phyloP scores from a whole-genome alignment of 441 rosid genomes.

The Bocquillonia castaneifolia region DNA sequence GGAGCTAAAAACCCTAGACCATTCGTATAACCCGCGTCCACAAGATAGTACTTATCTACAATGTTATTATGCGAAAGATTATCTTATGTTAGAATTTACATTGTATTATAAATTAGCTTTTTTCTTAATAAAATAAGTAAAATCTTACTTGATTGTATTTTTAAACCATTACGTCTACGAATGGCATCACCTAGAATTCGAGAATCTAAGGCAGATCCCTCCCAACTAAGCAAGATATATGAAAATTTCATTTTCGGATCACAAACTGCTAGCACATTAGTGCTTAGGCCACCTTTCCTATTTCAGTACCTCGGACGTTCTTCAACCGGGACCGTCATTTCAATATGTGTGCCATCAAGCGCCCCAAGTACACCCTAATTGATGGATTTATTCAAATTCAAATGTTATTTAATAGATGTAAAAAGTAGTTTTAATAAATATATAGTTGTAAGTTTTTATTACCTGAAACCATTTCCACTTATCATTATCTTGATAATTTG shows the following conservation, averaged over 20 bases:
- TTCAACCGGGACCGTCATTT: not conserved
- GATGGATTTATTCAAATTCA: not conserved
- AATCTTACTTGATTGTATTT: not conserved
- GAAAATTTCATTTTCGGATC: not conserved
- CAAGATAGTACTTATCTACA: not conserved
- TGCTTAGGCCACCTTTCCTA: not conserved
- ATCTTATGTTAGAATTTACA: not conserved
- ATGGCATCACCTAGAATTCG: not conserved
- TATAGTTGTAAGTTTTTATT: not conserved
- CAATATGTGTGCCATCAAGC: not conserved
- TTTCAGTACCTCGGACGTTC: not conserved
- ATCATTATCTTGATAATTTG: not conserved
- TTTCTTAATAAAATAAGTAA: not conserved
- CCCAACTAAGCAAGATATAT: not conserved
- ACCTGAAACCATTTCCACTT: not conserved
- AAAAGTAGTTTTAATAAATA: not conserved
- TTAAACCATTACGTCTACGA: not conserved
- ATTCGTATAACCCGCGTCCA: not conserved
- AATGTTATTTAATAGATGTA: not conserved
- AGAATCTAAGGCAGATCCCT: not conserved
- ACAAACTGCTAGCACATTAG: not conserved
- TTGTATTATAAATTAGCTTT: not conserved
- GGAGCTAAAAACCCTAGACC: not conserved
- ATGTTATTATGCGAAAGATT: not conserved
- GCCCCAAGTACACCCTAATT: not conserved